Evolutionary conservation across 108 stramenopile species (phyloP).

Genomic region (Stephanodiscus triporus): DNA sequence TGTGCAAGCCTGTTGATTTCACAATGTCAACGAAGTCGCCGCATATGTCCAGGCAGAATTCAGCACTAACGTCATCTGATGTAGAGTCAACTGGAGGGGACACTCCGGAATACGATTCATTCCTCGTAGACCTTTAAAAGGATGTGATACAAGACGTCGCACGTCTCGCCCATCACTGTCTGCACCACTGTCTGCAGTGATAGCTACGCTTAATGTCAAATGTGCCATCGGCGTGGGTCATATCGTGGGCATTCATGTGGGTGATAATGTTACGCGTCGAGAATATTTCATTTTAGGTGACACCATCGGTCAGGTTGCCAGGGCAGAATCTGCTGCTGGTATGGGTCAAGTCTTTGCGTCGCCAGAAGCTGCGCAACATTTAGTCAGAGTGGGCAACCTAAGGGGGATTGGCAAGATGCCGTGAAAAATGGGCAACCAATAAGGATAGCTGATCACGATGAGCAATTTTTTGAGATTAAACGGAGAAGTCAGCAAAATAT

Average conservation of each 20-base stretch:
- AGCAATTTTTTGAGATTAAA: constrained; percentile 31
- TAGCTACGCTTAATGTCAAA: constrained; percentile 64
- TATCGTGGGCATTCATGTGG: constrained; percentile 60
- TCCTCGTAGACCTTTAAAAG: neutral
- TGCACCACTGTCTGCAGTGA: neutral
- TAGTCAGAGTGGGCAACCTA: constrained; percentile 13
- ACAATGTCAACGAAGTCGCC: constrained; percentile 1
- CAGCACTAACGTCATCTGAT: constrained; percentile 18
- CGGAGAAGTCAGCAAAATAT: constrained; percentile 14
- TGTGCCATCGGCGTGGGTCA: constrained; percentile 61
- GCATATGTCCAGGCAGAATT: constrained; percentile 36
- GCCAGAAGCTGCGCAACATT: constrained; percentile 31
- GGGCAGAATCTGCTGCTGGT: constrained; percentile 43
- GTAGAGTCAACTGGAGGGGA: neutral
- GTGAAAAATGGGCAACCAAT: constrained; percentile 16
- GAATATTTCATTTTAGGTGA: constrained; percentile 48
- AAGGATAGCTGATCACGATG: constrained; percentile 21
- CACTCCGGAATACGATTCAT: neutral
- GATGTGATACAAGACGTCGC: neutral
- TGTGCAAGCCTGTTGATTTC: constrained; percentile 38
- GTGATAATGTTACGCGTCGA: constrained; percentile 45
- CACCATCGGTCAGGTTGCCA: constrained; percentile 51
- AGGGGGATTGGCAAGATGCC: constrained; percentile 15
- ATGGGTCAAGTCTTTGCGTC: constrained; percentile 55
- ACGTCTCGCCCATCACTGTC: neutral